Conservation (phyloP, 2,329 filamentous ascomycete genomes). For the Cytospora paraplurivora region DNA sequence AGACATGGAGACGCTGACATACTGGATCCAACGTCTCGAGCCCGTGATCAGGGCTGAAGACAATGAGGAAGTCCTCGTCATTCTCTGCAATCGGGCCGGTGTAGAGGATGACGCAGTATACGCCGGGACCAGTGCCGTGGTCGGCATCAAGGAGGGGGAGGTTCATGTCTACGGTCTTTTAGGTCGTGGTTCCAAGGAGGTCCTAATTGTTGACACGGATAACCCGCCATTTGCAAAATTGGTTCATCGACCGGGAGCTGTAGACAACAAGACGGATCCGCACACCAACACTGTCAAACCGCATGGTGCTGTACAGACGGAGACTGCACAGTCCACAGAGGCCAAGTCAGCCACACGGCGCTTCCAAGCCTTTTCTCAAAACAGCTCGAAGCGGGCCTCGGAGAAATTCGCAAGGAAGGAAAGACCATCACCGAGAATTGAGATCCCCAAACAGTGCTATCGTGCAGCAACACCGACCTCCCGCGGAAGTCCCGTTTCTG, state of each 20-base stretch:
- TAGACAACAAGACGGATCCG: no score
- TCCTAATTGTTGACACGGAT: slow-evolving; percentile 60
- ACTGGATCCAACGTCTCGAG: slow-evolving; percentile 65
- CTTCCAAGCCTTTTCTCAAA: no score
- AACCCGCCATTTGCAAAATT: slow-evolving; percentile 39
- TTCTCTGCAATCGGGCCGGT: slow-evolving; percentile 65
- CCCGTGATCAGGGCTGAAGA: slow-evolving; percentile 51
- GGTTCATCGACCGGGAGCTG: slow-evolving; percentile 35
- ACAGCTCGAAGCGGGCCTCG: neutral
- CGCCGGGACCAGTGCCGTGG: slow-evolving; percentile 64
- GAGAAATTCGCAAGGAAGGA: neutral
- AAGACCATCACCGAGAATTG: neutral
- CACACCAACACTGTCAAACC: neutral
- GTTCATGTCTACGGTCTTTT: slow-evolving; percentile 63
- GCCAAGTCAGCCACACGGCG: neutral
- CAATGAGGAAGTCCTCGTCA: slow-evolving; percentile 56
- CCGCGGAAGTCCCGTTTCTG: neutral
- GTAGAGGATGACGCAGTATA: slow-evolving; percentile 61
- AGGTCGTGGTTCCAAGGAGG: slow-evolving; percentile 61
- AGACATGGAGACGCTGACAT: slow-evolving; percentile 64
- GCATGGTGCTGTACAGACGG: neutral
- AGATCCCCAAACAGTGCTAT: slow-evolving; percentile 5
- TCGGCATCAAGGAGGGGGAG: slow-evolving; percentile 58
- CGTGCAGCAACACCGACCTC: slow-evolving; percentile 1
- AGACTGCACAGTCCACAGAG: neutral